Evolutionary conservation across 2,329 filamentous ascomycete species (phyloP), one percentile per base, ranked within the genome.

Genomic region (Sporothrix pseudoabietina): DNA sequence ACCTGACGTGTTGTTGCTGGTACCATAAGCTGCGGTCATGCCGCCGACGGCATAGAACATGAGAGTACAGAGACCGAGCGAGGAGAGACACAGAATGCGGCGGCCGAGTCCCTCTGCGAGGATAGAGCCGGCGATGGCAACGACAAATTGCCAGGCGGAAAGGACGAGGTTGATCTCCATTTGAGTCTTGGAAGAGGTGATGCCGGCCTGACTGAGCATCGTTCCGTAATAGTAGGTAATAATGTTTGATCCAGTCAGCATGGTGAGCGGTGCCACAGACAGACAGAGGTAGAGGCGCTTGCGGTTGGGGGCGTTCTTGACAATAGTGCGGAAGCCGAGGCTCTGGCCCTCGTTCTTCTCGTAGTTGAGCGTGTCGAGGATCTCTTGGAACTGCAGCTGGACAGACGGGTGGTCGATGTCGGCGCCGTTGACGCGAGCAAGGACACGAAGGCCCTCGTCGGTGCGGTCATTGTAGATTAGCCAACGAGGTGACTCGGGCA

Each of bases 341-440:
- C 47, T 74, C 39, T 63, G 54, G 26, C 71, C 75, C n/a, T 35
- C 72, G 10, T 39, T 57, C 73, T 76, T 75, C 12, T 76, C 75
- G 16, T 35, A 76, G 14, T 32, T 41, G n/a, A 77, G 66, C 35
- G 83, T 84, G 71, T 84, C 82, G 39, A 81, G 75, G 55, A 85
- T 84, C 74, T 85, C 82, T 55, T 82, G 81, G 78, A 79, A 83
- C 35, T 81, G 79, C 7, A 80, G 74, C 9, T 82, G 77, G 3
- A 82, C 76, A 1, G 47, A 52, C 47, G 47, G 47, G 47, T 52
- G 47, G 5, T 52, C 47, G 47, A 52, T 52, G 14, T 52, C 47
- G 35, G 59, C 77, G 7, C 83, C 81, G 70, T 85, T 82, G 65
- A 83, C 81, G 73, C 81, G 79, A 0, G 82, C 81, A 0, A 86